Base-by-base conservation (phyloP, 768 basidiomycete genomes). In the Amanita thiersii region DNA sequence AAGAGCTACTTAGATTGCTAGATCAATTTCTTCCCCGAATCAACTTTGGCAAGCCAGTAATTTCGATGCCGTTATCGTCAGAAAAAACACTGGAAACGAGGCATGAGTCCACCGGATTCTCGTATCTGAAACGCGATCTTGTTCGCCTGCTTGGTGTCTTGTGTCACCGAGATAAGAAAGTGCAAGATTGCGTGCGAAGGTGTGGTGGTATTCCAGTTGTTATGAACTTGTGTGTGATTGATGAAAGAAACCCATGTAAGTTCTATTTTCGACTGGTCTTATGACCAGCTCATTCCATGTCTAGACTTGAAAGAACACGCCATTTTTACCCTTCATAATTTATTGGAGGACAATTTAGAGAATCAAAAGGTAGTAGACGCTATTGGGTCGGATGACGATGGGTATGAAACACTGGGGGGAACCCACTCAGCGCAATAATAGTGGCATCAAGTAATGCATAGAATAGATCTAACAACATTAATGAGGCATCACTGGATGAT, bases 201-300 rank as follows among this genome's bases (percentile, higher is more conserved):
- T 77, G 71, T 48, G 83, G 76, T 17, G 91, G 91, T 34, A 77
- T 96, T 45, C 72, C 80, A 39, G 73, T 89, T 34, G 71, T 94
- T 12, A 79, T 96, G 76, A 86, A 84, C 54, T 68, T 92, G 62
- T 93, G 90, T 58, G 86, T 88, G 12, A 67, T 90, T 19, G 92
- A 97, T 56, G 91, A 92, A 52, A 65, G 82, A 44, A 96, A 93
- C 60, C 92, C 92, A 28, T 92, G 92, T 94, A 58, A 62, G 91
- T 77, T 36, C 44, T 38, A 37, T 52, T 31, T 40, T 45, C 41
- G 8, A 40, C 46, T 41, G 34, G 44, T 46, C 32, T 18, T 9
- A 37, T 43, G 8, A 30, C 51, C 36, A n/a, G n/a, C 19, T 40
- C 32, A 37, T 39, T 49, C 33, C 18, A 15, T 52, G 41, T 41